A percentile compares a stretch with the other conserved stretches of the same genome.
Evolutionary conservation across 768 basidiomycete genomes (phyloP).

Genomic region (Gyrodon lividus): DNA sequence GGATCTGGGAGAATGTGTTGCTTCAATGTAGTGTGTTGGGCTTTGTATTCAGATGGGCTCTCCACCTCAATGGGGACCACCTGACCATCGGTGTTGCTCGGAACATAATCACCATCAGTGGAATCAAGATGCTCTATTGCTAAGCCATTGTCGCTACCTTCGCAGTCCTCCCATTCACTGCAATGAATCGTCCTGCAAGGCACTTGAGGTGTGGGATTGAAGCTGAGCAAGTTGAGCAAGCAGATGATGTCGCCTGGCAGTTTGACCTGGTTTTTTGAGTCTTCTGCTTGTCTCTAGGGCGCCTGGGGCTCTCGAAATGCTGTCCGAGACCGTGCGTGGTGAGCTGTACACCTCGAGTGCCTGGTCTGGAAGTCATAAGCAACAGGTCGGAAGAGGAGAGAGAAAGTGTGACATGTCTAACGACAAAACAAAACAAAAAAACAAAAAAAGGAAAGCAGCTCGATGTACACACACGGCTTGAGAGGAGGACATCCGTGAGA

Average conservation of each 20-base stretch:
- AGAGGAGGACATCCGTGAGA: not conserved
- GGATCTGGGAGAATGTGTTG: not conserved
- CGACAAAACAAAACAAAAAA: too few species aligned
- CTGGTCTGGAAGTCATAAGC: not conserved
- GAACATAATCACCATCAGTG: not conserved
- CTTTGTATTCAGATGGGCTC: not conserved
- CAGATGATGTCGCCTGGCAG: not conserved
- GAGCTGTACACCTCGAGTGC: not conserved
- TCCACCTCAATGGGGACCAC: not conserved
- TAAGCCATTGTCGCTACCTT: not conserved
- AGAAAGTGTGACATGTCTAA: too few species aligned
- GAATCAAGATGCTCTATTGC: not conserved
- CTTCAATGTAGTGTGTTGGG: not conserved
- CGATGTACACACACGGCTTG: too few species aligned
- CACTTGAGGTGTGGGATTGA: not conserved
- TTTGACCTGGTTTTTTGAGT: not conserved
- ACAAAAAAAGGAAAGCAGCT: too few species aligned
- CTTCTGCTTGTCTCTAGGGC: conserved; percentile 13
- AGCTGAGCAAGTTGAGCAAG: not conserved
- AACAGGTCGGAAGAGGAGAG: too few species aligned
- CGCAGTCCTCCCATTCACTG: not conserved
- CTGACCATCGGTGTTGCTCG: not conserved
- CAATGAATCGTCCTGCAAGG: not conserved
- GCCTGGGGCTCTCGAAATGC: conserved; percentile 20
- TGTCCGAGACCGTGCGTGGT: conserved; percentile 16